Evolutionary conservation across 2,329 filamentous ascomycete genomes (phyloP).

Genomic region (Claviceps citrina): DNA sequence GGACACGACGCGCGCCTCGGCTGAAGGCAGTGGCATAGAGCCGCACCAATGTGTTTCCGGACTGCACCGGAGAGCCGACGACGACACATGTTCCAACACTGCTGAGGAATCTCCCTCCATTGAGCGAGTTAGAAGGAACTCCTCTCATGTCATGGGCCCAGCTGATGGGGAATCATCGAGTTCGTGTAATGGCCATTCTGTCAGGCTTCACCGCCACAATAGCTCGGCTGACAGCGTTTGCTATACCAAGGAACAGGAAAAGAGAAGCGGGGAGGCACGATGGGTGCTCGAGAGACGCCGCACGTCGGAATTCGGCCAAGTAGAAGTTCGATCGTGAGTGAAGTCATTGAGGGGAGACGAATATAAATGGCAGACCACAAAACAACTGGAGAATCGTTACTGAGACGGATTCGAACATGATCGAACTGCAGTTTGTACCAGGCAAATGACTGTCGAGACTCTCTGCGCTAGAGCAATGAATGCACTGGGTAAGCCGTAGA

Average conservation of each 20-base stretch:
- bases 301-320: slow-evolving; percentile 48
- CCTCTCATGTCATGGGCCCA: not conserved
- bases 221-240: slow-evolving; percentile 53
- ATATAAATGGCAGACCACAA: slow-evolving; percentile 19
- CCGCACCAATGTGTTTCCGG: not conserved
- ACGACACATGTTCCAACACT: not conserved
- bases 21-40: not conserved
- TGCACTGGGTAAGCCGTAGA: too few species aligned
- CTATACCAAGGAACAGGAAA: slow-evolving; percentile 49
- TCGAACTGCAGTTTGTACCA: too few species aligned
- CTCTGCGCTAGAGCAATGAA: too few species aligned
- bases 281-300: slow-evolving; percentile 58
- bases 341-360: slow-evolving; percentile 43
- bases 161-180: slow-evolving; percentile 7
- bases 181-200: slow-evolving; percentile 7
- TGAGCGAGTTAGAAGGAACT: not conserved
- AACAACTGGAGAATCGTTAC: too few species aligned
- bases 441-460: too few species aligned
- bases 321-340: slow-evolving; percentile 52
- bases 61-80: not conserved
- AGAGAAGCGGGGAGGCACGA: slow-evolving; percentile 39
- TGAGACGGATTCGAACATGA: too few species aligned
- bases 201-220: slow-evolving; percentile 33
- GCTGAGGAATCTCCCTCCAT: not conserved
- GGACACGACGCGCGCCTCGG: not conserved